Base-by-base conservation (phyloP, 495 filamentous ascomycete species). In the Penicillium taxi region DNA sequence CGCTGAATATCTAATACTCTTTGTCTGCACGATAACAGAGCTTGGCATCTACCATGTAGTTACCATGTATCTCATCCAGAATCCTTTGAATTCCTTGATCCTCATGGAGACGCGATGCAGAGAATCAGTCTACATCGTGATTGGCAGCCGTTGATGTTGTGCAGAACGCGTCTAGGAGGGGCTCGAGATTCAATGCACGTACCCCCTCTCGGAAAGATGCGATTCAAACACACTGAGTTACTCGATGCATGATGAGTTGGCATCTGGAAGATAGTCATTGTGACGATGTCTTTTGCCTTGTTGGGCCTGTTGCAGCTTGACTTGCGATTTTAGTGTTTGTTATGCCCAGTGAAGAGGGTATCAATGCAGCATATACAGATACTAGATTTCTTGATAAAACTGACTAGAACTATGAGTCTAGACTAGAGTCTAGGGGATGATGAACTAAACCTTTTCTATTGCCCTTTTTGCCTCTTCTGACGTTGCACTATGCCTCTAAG, bases 221-320 rank as follows among this genome's bases (percentile, higher is more conserved):
- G 36, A 44, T 33, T 31, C 26, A 38, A 32, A 35, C 31, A 22
- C 40, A 35, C 26, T 40, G 42, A 55, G 49, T 61, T 64, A 55
- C 56, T 60, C 56, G 61, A 85, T 81, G 84, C 81, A 84, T 81
- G 82, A 85, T 88, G 84, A 86, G 84, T 78, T 88, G 84, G 80
- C 84, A 86, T 75, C 48, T 47, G 50, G 46, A 50, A 37, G 44
- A 52, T 29, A 43, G 38, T 42, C 36, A 34, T 50, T 39, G 19
- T 41, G 49, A 45, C 26, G 30, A 37, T 41, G 26, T 26, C 35
- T 16, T 33, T 51, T 48, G 30, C 52, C 46, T 1, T 35, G 20
- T 45, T 52, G 37, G 53, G 55, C 42, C 34, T 41, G 37, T n/a
- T 58, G 55, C 51, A 53, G 43, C 22, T 38, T 11, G 22, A 29